Evolutionary conservation across 2,329 filamentous ascomycete species (phyloP).

Genomic region (Cadophora gregata): DNA sequence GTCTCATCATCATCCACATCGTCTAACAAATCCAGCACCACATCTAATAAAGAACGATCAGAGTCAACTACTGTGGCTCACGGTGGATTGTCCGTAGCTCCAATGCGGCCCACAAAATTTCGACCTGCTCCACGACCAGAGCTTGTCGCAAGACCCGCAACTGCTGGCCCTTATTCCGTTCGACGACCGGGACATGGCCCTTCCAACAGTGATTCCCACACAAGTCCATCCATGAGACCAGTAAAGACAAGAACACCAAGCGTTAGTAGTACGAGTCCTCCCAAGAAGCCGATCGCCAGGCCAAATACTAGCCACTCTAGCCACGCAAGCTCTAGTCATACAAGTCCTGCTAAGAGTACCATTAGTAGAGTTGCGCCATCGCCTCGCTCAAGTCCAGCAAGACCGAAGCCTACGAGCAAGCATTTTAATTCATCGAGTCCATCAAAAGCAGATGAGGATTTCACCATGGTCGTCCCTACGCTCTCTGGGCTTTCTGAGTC

Average conservation of each 20-base stretch:
- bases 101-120: constrained; percentile 63
- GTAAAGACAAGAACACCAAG: constrained; percentile 57
- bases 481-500: constrained; percentile 48
- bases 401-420: constrained; percentile 31
- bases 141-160: constrained; percentile 62
- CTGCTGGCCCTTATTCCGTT: constrained; percentile 69
- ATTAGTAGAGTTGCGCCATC: constrained; percentile 33
- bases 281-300: constrained; percentile 42
- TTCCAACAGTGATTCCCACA: constrained; percentile 40
- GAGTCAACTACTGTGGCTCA: constrained; percentile 47
- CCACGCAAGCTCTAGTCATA: constrained; percentile 41
- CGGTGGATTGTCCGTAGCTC: constrained; percentile 67
- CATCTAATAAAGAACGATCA: constrained; percentile 51
- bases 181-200: constrained; percentile 48
- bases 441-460: constrained; percentile 56
- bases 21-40: constrained; percentile 46
- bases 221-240: constrained; percentile 46
- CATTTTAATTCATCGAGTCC: constrained; percentile 47
- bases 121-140: constrained; percentile 57
- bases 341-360: constrained; percentile 52
- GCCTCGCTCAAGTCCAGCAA: constrained; percentile 23
- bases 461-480: constrained; percentile 58
- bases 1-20: constrained; percentile 46
- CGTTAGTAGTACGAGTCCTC: constrained; percentile 51
- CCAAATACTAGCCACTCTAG: constrained; percentile 46